Evolutionary conservation across 345 rosid species (phyloP), one percentile per base, ranked within the genome.

Genomic region (Anastatica hierochuntica): DNA sequence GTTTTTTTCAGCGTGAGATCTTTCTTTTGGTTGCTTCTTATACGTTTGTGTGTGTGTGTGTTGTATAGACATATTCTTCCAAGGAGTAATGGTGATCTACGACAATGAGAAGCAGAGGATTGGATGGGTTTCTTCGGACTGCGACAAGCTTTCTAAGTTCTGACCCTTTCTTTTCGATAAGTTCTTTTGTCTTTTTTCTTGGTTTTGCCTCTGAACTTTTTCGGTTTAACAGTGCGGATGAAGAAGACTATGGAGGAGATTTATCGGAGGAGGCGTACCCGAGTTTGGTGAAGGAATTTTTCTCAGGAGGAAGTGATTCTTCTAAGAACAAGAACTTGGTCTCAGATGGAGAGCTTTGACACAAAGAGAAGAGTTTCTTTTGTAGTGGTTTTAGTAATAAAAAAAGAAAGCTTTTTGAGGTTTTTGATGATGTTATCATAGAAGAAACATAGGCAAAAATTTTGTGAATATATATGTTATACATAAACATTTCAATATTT

Each of bases 91-190:
- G 77, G 75, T 90, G 49, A 49, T 84, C 33, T 90, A 84, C 37
- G 96, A 90, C 79, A 80, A 82, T 13, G 95, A 82, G 70, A 75
- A 71, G 70, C 69, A 72, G 64, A 84, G 46, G 64, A 76, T 86
- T 6, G 92, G 96, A 63, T 87, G 96, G 98, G 44, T 18, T 37
- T 37, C 85, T 17, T 41, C 81, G 14, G 62, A 76, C 39, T 87
- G 98, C 36, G 38, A 66, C 43, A 76, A 73, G 60, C 79, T 75
- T 58, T 79, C 81, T 18, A 80, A 74, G 88, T 82, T 80, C 65
- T 72, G 74, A 78, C 38, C 70, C 61, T 43, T 64, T 48, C 33
- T 34, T 52, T 21, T 55, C 41, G n/a, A n/a, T 24, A 56, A 30
- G 45, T 50, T 62, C 55, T 72, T 29, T 1, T 29, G 1, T 77